These are phyloP conservation scores for Parastagonospora avenae DNA, from an alignment of 2,329 filamentous ascomycete species.

Conservation along the genomic window DNA sequence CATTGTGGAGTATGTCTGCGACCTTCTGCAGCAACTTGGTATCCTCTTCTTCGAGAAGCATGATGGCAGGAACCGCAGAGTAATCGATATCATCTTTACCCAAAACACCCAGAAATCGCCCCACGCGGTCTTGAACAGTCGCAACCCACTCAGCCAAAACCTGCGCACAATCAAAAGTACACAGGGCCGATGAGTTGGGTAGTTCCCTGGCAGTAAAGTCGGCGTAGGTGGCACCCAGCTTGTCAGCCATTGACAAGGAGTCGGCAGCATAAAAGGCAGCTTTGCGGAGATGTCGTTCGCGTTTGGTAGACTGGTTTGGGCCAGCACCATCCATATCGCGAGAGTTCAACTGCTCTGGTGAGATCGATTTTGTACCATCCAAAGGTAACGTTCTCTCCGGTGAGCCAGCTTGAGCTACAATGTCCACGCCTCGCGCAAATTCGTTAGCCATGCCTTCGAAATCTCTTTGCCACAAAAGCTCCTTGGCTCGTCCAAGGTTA, in stretches of 20 bases:
- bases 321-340: slow-evolving; percentile 35
- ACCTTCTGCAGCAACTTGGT: slow-evolving; percentile 83
- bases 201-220: slow-evolving; percentile 84
- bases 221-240: slow-evolving; percentile 81
- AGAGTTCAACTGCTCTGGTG: slow-evolving; percentile 26
- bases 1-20: slow-evolving; percentile 74
- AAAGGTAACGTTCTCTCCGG: slow-evolving; percentile 50
- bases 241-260: slow-evolving; percentile 86
- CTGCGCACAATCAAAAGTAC: slow-evolving; percentile 90
- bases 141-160: slow-evolving; percentile 94
- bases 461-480: slow-evolving; percentile 91
- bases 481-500: slow-evolving; percentile 88
- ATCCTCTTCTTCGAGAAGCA: slow-evolving; percentile 92
- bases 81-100: slow-evolving; percentile 83
- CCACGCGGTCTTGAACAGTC: slow-evolving; percentile 92
- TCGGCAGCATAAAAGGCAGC: slow-evolving; percentile 96
- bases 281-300: slow-evolving; percentile 86
- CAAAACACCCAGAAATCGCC: slow-evolving; percentile 82
- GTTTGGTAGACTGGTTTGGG: slow-evolving; percentile 64
- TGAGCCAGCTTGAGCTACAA: slow-evolving; percentile 73
- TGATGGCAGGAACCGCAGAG: slow-evolving; percentile 79
- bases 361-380: slow-evolving; percentile 32
- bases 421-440: slow-evolving; percentile 76
- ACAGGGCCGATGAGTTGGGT: slow-evolving; percentile 88
- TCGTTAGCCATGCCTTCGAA: slow-evolving; percentile 92